Conservation (phyloP, 108 stramenopile species). For the Skeletonema tropicum region DNA sequence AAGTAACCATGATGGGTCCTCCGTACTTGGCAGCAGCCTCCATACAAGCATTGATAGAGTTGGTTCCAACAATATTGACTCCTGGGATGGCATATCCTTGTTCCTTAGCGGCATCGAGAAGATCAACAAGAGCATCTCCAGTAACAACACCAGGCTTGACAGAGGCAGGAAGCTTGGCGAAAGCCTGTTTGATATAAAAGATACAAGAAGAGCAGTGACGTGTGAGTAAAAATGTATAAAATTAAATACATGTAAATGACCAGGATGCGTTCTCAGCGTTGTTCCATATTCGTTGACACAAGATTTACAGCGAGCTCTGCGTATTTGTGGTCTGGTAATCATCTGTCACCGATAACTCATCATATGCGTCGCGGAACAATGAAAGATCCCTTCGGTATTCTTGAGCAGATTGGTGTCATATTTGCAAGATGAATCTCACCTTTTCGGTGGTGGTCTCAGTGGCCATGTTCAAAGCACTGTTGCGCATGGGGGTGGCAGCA, state of each 20-base stretch:
- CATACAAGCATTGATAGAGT: constrained; percentile 94
- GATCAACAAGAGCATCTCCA: constrained; percentile 85
- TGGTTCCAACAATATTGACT: constrained; percentile 92
- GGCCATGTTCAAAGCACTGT: constrained; percentile 64
- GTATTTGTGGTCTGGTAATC: constrained; percentile 2
- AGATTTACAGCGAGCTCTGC: background rate
- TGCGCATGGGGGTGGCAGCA: constrained; percentile 30
- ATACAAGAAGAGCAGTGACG: background rate
- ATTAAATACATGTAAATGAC: background rate
- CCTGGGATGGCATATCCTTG: constrained; percentile 94
- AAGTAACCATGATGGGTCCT: constrained; percentile 91
- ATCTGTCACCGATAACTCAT: too few species aligned
- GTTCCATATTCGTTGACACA: background rate
- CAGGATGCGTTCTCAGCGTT: background rate
- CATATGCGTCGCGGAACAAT: constrained; percentile 1
- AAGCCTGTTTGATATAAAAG: constrained; percentile 51
- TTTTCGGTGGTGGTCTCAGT: constrained; percentile 59
- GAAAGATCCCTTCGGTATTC: constrained; percentile 3
- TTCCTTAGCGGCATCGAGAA: constrained; percentile 85
- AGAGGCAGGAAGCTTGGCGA: constrained; percentile 87
- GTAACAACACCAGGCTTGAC: constrained; percentile 93
- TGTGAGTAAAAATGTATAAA: background rate
- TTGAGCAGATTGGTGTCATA: background rate
- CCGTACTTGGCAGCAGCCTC: constrained; percentile 94
- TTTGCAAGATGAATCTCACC: constrained; percentile 9